These are phyloP conservation scores for Arthrobotrys sphaeroides DNA, from an alignment of 2,329 filamentous ascomycete species.

Conservation along the genomic window DNA sequence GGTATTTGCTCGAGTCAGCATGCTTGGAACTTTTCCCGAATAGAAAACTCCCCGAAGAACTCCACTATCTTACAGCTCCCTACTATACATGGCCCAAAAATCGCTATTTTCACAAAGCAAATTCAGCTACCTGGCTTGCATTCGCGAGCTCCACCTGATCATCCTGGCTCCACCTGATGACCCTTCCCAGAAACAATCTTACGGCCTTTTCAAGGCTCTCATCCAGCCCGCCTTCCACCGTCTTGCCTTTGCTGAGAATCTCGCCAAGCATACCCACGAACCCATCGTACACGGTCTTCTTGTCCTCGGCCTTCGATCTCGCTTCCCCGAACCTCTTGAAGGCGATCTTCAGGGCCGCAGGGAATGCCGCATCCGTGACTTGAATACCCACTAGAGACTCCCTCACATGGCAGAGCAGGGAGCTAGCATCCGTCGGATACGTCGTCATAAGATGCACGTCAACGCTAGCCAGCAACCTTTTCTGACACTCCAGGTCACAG, in stretches of 20 bases:
- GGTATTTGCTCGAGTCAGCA: not conserved
- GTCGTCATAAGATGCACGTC: conserved; percentile 71
- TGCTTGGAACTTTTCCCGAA: not conserved
- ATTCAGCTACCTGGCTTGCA: conserved; percentile 11
- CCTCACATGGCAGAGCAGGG: conserved; percentile 76
- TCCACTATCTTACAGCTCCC: conserved; percentile 17
- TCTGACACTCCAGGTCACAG: conserved; percentile 71
- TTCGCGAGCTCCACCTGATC: conserved; percentile 27
- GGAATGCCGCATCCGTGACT: conserved; percentile 74
- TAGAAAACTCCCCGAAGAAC: conserved; percentile 23
- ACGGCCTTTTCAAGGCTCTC: conserved; percentile 48
- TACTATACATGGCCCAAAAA: conserved; percentile 16
- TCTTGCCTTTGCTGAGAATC: conserved; percentile 29
- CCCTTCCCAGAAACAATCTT: conserved; percentile 39
- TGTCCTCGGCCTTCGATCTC: conserved; percentile 34
- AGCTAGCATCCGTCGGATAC: conserved; percentile 71
- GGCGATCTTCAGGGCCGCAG: conserved; percentile 37
- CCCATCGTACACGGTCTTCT: conserved; percentile 36
- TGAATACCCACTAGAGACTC: conserved; percentile 75
- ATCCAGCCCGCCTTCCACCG: conserved; percentile 38
- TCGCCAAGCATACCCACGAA: conserved; percentile 29
- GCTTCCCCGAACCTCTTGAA: conserved; percentile 51
- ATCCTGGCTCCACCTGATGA: conserved; percentile 33
- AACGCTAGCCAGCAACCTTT: conserved; percentile 77
- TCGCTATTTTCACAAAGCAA: conserved; percentile 16